These are phyloP conservation scores for Clarireedia paspali DNA, from an alignment of 2,329 filamentous ascomycete genomes.

Conservation along the genomic window DNA sequence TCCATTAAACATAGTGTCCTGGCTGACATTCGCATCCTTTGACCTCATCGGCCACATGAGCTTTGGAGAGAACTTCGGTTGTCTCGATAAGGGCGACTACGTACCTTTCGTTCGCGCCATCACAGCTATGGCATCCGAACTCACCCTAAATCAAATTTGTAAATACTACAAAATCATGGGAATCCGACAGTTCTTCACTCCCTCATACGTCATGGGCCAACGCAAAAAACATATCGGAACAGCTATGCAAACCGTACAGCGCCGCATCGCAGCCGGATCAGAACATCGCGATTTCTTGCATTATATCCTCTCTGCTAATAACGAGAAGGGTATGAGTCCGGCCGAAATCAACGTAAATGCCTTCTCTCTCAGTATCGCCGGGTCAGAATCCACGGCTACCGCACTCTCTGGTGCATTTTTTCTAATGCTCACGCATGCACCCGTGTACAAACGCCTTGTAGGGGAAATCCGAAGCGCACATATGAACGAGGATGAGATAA, in stretches of 20 bases:
- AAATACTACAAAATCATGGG: neutral
- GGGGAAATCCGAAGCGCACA: conserved; percentile 36
- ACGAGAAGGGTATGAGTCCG: conserved; percentile 16
- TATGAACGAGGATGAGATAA: conserved; percentile 32
- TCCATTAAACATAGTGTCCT: conserved; percentile 9
- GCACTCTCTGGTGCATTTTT: conserved; percentile 11
- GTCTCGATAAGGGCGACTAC: neutral
- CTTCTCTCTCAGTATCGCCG: conserved; percentile 12
- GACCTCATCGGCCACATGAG: conserved; percentile 15
- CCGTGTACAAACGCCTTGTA: conserved; percentile 26
- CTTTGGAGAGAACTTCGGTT: conserved; percentile 12
- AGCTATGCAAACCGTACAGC: neutral
- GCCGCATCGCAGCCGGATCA: neutral
- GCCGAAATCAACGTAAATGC: conserved; percentile 11
- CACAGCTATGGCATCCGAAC: neutral
- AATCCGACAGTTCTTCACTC: neutral
- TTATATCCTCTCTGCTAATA: conserved; percentile 11
- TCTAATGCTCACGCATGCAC: conserved; percentile 27
- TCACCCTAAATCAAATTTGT: neutral
- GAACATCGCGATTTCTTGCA: neutral
- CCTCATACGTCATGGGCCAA: neutral
- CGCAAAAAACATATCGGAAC: neutral
- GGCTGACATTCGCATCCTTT: conserved; percentile 11
- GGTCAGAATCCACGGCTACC: conserved; percentile 19
- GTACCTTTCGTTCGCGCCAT: neutral